Evolutionary conservation across 2,329 filamentous ascomycete genomes (phyloP).

Genomic region (Sclerotinia subarctica): DNA sequence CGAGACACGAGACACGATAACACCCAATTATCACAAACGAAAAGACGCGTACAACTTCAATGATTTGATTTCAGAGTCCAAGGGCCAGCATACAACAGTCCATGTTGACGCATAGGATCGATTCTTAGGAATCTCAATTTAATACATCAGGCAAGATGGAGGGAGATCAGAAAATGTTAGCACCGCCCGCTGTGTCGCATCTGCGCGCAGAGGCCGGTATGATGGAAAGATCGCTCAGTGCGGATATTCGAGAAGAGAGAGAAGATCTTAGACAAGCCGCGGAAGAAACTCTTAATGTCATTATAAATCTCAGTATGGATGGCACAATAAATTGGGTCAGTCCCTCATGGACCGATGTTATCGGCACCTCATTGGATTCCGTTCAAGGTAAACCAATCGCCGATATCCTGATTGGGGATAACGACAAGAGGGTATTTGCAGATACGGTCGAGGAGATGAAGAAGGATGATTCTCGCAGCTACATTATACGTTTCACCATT

Average conservation of each 20-base stretch:
- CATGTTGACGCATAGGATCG: constrained; percentile 17
- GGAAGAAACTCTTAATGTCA: constrained; percentile 93
- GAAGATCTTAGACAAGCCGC: constrained; percentile 93
- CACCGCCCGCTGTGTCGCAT: constrained; percentile 36
- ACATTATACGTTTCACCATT: constrained; percentile 79
- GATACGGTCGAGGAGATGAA: constrained; percentile 86
- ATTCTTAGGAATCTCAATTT: constrained; percentile 21
- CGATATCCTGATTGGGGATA: constrained; percentile 70
- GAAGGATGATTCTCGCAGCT: constrained; percentile 88
- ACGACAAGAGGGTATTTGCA: constrained; percentile 72
- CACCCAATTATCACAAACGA: neutral
- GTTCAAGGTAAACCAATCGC: constrained; percentile 76
- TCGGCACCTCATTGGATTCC: constrained; percentile 71
- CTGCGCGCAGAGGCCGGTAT: constrained; percentile 35
- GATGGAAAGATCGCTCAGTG: constrained; percentile 70
- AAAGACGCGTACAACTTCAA: constrained; percentile 16
- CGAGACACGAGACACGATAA: constrained; percentile 12
- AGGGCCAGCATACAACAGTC: constrained; percentile 16
- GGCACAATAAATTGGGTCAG: constrained; percentile 94
- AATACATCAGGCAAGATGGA: constrained; percentile 24
- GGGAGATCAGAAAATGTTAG: constrained; percentile 33
- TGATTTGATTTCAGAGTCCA: neutral
- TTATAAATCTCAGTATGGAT: constrained; percentile 88
- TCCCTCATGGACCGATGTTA: constrained; percentile 90
- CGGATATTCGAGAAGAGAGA: constrained; percentile 88